Conservation (phyloP, 768 basidiomycete species). For the Russula brevipes region DNA sequence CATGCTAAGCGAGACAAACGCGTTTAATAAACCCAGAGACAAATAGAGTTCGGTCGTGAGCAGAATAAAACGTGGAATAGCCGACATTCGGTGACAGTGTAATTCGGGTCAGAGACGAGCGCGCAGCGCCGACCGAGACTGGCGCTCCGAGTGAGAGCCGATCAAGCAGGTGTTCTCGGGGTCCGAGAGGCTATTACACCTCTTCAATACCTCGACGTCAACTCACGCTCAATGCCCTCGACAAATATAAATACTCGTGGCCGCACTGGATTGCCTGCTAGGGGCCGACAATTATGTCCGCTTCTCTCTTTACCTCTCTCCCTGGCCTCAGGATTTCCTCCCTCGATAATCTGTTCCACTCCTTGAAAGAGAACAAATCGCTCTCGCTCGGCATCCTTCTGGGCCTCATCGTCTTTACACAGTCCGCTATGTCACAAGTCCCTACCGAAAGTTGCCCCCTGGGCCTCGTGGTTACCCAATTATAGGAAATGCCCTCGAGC, state of each 20-base stretch:
- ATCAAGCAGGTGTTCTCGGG: too few relatives aligned
- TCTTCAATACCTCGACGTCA: too few relatives aligned
- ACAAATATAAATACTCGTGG: background rate
- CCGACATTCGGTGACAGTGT: background rate
- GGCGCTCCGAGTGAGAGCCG: background rate
- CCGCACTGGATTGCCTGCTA: too few relatives aligned
- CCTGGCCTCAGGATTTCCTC: background rate
- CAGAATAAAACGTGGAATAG: background rate
- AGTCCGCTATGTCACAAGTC: constrained; percentile 13
- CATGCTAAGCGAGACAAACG: background rate
- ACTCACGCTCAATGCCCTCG: too few relatives aligned
- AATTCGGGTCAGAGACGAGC: constrained; percentile 1
- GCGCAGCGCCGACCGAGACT: too few relatives aligned
- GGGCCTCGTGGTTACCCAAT: constrained; percentile 21
- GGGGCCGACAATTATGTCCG: background rate
- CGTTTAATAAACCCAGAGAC: background rate
- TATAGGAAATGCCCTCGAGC: constrained; percentile 20
- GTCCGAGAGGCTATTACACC: too few relatives aligned
- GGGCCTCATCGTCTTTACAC: background rate
- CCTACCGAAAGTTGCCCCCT: constrained; percentile 18
- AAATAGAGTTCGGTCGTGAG: background rate
- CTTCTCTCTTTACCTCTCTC: constrained; percentile 2
- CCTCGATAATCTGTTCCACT: background rate
- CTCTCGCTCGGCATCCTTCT: constrained; percentile 17
- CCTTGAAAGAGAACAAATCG: constrained; percentile 9